These are phyloP conservation scores for Clitopilus hobsonii DNA, from an alignment of 768 basidiomycete genomes.

Conservation along the genomic window DNA sequence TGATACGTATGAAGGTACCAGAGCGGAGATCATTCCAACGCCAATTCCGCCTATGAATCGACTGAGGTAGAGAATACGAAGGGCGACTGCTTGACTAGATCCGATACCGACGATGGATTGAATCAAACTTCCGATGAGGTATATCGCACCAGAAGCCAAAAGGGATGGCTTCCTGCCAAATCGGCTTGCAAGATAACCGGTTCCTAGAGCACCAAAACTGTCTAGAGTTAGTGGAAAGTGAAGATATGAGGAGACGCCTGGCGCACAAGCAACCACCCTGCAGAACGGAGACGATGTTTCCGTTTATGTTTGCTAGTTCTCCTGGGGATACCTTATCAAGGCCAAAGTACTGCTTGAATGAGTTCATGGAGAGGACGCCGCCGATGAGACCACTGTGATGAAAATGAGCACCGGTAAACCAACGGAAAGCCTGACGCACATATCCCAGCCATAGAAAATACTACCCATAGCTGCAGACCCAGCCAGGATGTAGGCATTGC, in stretches of 20 bases:
- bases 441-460: constrained; percentile 47
- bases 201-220: constrained; percentile 42
- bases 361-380: constrained; percentile 38
- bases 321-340: constrained; percentile 29
- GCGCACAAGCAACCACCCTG: constrained; percentile 46
- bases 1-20: constrained; percentile 47
- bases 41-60: constrained; percentile 61
- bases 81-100: constrained; percentile 24
- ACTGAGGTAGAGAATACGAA: constrained; percentile 38
- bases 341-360: constrained; percentile 46
- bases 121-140: constrained; percentile 42
- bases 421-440: constrained; percentile 16
- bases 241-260: background rate
- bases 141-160: constrained; percentile 38
- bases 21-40: constrained; percentile 47
- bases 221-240: background rate
- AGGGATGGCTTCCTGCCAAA: constrained; percentile 45
- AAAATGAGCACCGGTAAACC: background rate
- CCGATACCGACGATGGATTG: constrained; percentile 41
- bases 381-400: constrained; percentile 36
- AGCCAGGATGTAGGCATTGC: constrained; percentile 42
- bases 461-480: constrained; percentile 42
- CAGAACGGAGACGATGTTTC: constrained; percentile 48
- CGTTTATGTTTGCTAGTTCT: constrained; percentile 37
- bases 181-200: constrained; percentile 31